phyloP scores from a whole-genome alignment of 2,329 filamentous ascomycete species.

The Trichoderma atroviride region DNA sequence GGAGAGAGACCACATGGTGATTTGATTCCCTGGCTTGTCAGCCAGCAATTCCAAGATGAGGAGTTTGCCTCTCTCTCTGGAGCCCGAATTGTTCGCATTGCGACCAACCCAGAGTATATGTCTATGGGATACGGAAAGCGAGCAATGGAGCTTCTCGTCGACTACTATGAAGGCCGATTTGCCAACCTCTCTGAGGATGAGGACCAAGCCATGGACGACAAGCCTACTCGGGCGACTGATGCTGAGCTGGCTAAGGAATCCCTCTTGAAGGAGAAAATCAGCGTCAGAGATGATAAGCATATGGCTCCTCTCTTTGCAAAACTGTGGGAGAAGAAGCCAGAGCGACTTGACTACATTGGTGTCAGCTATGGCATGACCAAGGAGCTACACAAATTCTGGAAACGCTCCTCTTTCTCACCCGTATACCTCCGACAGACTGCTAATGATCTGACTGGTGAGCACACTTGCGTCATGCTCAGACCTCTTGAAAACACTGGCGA shows the following conservation, averaged over 20 bases:
- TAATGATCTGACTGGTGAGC: constrained; percentile 95
- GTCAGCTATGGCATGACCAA: constrained; percentile 93
- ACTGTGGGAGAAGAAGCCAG: constrained; percentile 78
- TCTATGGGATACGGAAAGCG: constrained; percentile 92
- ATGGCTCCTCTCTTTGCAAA: constrained; percentile 95
- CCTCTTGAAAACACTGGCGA: constrained; percentile 72
- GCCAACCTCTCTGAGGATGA: constrained; percentile 77
- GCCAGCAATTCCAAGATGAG: constrained; percentile 96
- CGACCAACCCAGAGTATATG: constrained; percentile 91
- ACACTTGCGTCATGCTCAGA: constrained; percentile 96
- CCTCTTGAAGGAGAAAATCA: constrained; percentile 84
- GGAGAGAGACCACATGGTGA: constrained; percentile 90
- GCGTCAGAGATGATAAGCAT: constrained; percentile 82
- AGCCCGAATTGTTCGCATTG: constrained; percentile 88
- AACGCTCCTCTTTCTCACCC: constrained; percentile 79
- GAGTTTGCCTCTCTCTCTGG: constrained; percentile 94
- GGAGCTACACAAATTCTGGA: constrained; percentile 94
- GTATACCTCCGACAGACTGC: constrained; percentile 94
- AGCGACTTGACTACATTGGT: constrained; percentile 85
- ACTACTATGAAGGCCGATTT: constrained; percentile 96
- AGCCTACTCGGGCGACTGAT: constrained; percentile 80
- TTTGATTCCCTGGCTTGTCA: constrained; percentile 95
- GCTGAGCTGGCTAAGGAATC: constrained; percentile 75
- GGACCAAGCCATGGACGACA: constrained; percentile 54
- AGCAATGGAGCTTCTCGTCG: constrained; percentile 80